Conservation (phyloP, 2,329 filamentous ascomycete genomes). For the Apiospora kogelbergensis region DNA sequence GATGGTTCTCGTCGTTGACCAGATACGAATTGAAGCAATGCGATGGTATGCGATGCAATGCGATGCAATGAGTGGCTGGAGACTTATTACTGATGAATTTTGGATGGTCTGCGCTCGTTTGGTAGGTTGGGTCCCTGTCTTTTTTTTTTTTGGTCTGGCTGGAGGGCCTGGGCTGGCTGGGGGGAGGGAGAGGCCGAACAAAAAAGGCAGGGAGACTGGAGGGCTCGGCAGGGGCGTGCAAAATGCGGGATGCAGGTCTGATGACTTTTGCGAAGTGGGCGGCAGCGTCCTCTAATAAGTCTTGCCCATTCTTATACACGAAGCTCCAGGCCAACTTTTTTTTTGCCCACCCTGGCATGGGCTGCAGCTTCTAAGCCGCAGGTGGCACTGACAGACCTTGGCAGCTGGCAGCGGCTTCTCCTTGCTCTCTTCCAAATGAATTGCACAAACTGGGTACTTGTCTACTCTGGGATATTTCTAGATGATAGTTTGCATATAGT, state of each 20-base stretch:
- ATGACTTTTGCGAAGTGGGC: conserved; percentile 21
- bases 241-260: conserved; percentile 19
- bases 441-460: not conserved
- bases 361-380: conserved; percentile 11
- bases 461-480: too few relatives aligned
- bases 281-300: conserved; percentile 20
- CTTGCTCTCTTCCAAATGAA: not conserved
- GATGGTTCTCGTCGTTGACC: not conserved
- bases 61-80: conserved; percentile 4
- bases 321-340: conserved; percentile 14
- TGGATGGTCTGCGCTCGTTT: not conserved
- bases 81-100: not conserved
- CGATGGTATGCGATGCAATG: not conserved
- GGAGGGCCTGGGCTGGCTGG: not conserved
- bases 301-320: conserved; percentile 18
- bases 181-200: conserved; percentile 3
- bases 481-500: not conserved
- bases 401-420: not conserved
- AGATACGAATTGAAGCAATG: not conserved
- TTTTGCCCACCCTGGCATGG: not conserved
- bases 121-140: conserved; percentile 4
- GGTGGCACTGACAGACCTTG: conserved; percentile 6
- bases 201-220: conserved; percentile 7
- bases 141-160: not conserved
- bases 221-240: conserved; percentile 10